These are phyloP conservation scores for Achaetomium macrosporum DNA, from an alignment of 2,329 filamentous ascomycete genomes.

Conservation along the genomic window DNA sequence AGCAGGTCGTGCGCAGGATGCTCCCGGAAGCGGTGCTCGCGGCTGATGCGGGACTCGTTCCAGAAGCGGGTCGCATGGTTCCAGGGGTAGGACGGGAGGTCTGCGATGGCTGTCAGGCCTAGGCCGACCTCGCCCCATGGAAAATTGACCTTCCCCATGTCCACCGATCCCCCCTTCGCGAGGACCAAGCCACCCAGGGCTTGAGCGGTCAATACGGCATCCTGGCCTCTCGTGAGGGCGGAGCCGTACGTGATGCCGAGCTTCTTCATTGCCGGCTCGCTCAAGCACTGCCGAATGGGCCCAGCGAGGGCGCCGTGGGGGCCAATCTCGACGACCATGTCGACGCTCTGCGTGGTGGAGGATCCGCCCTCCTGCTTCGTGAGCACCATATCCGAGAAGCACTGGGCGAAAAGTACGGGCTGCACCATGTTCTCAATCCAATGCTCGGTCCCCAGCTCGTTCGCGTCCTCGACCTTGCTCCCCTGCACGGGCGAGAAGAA, in stretches of 20 bases:
- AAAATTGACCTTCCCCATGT: slow-evolving; percentile 30
- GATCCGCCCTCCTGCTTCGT: slow-evolving; percentile 7
- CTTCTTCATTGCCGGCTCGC: slow-evolving; percentile 16
- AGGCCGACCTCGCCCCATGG: slow-evolving; percentile 25
- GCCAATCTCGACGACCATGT: slow-evolving; percentile 31
- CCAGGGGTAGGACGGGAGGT: slow-evolving; percentile 42
- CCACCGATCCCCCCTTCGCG: slow-evolving; percentile 28
- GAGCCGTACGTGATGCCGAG: slow-evolving; percentile 16
- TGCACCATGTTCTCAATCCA: slow-evolving; percentile 29
- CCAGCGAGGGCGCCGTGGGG: slow-evolving; percentile 33
- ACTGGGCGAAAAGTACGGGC: slow-evolving; percentile 33
- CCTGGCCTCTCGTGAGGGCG: slow-evolving; percentile 20
- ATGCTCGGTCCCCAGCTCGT: slow-evolving; percentile 18
- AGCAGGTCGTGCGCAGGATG: slow-evolving; percentile 36
- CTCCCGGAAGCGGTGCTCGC: slow-evolving; percentile 30
- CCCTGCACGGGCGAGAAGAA: slow-evolving; percentile 27
- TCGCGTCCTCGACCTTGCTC: slow-evolving; percentile 10
- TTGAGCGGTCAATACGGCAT: slow-evolving; percentile 28
- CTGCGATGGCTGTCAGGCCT: slow-evolving; percentile 27
- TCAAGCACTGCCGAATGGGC: slow-evolving; percentile 31
- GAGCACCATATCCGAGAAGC: slow-evolving; percentile 22
- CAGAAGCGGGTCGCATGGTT: slow-evolving; percentile 38
- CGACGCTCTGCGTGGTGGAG: slow-evolving; percentile 18
- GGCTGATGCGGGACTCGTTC: slow-evolving; percentile 32
- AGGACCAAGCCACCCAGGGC: slow-evolving; percentile 27